Evolutionary conservation across 441 rosid genomes (phyloP), one percentile per base, ranked within the genome.

Genomic region (Erysimum cheiri): DNA sequence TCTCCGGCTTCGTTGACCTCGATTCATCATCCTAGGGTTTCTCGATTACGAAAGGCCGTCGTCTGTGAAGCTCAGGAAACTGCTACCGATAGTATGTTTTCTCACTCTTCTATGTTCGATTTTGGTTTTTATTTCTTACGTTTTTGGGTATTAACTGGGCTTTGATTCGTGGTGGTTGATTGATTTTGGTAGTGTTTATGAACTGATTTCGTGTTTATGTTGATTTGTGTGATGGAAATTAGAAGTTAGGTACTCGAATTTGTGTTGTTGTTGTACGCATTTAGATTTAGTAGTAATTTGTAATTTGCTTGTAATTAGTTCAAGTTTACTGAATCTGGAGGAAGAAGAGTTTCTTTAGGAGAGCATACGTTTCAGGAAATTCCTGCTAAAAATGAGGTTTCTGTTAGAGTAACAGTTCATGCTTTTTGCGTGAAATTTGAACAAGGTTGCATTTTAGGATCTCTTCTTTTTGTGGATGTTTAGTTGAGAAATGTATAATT

Each of bases 1-100:
- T 65, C 79, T 46, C 41, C 78, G 26, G 26, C 78, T 17, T 78
- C 74, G 65, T 66, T 31, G 67, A 39, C 60, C 50, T 60, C 81
- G 63, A 80, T 69, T 55, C 60, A 50, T 31, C 60, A 60, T 26
- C 66, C 76, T 61, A 71, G 70, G 84, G 81, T 66, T 78, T 77
- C 77, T 73, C 58, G 72, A 50, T 50, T 33, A n/a, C 65, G 76
- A 50, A 69, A 80, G 58, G 63, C 72, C 55, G 40, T 87, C 46
- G 85, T 79, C 49, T 86, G 91, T 61, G 85, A 87, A 82, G 89
- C 88, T 83, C 85, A 84, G 63, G 86, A 80, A 33, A 76, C 83
- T 47, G 73, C 81, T 39, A 31, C 84, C 8, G 89, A 85, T 32
- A 60, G 80, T 76, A 76, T 57, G 86, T 65, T 28, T 29, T 31